A percentile compares a stretch with the other conserved stretches of the same genome.
Evolutionary conservation across 2,329 filamentous ascomycete genomes (phyloP).

Genomic region (Ramularia endophylla): DNA sequence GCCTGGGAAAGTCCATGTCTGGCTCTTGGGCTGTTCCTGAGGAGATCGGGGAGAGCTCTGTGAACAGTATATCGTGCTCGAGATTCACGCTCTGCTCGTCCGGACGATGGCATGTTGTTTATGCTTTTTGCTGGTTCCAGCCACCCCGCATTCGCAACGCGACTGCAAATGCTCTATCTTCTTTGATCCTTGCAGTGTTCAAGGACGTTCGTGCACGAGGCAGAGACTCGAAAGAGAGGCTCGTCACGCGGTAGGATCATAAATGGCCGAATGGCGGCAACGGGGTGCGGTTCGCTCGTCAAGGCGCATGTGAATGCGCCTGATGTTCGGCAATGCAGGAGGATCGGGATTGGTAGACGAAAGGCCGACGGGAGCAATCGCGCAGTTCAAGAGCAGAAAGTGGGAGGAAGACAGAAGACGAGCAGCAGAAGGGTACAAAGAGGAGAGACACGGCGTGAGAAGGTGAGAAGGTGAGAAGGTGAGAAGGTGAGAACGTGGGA

Average conservation of each 20-base stretch:
- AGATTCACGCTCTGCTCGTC: constrained; percentile 22
- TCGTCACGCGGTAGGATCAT: constrained; percentile 5
- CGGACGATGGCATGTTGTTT: constrained; percentile 17
- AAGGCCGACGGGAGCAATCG: no score
- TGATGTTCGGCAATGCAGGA: constrained; percentile 5
- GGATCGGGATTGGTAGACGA: no score
- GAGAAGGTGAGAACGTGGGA: no score
- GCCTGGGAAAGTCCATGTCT: constrained; percentile 49
- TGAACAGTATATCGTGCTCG: constrained; percentile 51
- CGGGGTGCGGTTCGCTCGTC: constrained; percentile 8
- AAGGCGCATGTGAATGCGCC: constrained; percentile 13
- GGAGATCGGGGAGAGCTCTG: constrained; percentile 52
- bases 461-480: no score
- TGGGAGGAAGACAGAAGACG: no score
- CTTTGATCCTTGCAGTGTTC: constrained; percentile 1
- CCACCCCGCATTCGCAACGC: no score
- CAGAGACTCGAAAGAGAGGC: neutral
- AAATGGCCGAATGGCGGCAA: neutral
- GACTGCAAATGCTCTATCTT: neutral
- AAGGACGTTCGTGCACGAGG: neutral
- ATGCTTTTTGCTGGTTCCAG: neutral
- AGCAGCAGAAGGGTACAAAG: no score
- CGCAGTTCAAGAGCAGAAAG: no score
- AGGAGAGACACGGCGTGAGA: no score
- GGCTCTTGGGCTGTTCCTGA: constrained; percentile 50